phyloP scores from a whole-genome alignment of 73 alveolate genomes.

The Durusdinium trenchii region DNA sequence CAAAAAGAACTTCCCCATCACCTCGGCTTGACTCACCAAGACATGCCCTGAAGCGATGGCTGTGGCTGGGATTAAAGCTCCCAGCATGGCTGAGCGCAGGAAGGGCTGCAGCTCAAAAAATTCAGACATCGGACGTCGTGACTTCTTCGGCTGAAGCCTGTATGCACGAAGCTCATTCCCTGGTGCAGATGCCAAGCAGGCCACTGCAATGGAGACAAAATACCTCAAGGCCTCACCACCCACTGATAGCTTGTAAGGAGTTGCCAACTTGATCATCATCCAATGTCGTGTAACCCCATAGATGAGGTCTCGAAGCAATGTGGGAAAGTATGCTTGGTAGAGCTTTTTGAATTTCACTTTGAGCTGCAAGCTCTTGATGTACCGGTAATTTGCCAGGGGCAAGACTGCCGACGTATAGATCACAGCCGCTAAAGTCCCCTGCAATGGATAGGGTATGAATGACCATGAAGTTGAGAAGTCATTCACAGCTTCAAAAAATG shows the following conservation, averaged over 20 bases:
- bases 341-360: conserved; percentile 73
- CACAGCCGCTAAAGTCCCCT: conserved; percentile 59
- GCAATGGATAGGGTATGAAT: conserved; percentile 67
- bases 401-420: conserved; percentile 82
- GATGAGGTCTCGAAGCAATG: conserved; percentile 70
- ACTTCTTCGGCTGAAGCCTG: conserved; percentile 64
- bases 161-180: conserved; percentile 90
- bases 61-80: conserved; percentile 85
- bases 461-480: conserved; percentile 54
- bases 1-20: conserved; percentile 25
- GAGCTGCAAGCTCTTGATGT: conserved; percentile 89
- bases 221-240: conserved; percentile 1
- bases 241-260: neutral
- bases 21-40: conserved; percentile 52
- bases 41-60: conserved; percentile 85
- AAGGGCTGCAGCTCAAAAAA: conserved; percentile 74
- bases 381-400: conserved; percentile 90
- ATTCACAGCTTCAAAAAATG: conserved; percentile 76
- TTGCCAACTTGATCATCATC: conserved; percentile 21
- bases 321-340: conserved; percentile 87
- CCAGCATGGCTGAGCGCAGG: conserved; percentile 88
- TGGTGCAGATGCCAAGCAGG: conserved; percentile 88
- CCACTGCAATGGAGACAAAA: conserved; percentile 29
- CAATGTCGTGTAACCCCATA: conserved; percentile 54
- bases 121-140: conserved; percentile 52